These are phyloP conservation scores for Boletus subparvulus DNA, from an alignment of 768 basidiomycete genomes.

Conservation along the genomic window DNA sequence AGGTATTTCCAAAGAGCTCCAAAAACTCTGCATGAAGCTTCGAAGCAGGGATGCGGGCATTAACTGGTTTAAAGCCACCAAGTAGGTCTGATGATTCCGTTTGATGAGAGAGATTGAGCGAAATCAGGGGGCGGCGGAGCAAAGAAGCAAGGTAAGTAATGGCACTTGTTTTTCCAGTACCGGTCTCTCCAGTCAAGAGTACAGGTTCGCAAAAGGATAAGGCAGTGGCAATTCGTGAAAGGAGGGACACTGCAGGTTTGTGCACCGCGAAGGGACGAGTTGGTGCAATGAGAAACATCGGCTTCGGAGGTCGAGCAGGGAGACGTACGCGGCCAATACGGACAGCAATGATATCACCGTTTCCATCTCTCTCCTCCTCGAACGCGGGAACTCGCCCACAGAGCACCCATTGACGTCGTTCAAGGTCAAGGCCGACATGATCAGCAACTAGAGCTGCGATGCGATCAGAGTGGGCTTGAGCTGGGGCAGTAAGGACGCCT, in stretches of 20 bases:
- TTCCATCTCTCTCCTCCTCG: slow-evolving; percentile 63
- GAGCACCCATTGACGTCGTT: slow-evolving; percentile 71
- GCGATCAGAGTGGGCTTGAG: slow-evolving; percentile 47
- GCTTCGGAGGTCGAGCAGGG: slow-evolving; percentile 41
- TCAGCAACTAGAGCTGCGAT: slow-evolving; percentile 57
- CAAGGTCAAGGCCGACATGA: slow-evolving; percentile 64
- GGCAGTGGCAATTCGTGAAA: slow-evolving; percentile 77
- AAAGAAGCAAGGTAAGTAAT: slow-evolving; percentile 83
- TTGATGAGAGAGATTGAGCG: slow-evolving; percentile 93
- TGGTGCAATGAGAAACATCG: slow-evolving; percentile 31
- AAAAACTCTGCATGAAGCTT: slow-evolving; percentile 71
- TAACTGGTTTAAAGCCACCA: slow-evolving; percentile 95
- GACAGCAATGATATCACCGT: slow-evolving; percentile 58
- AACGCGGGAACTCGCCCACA: slow-evolving; percentile 64
- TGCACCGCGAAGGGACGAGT: slow-evolving; percentile 84
- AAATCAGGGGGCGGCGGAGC: slow-evolving; percentile 74
- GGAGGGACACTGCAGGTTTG: slow-evolving; percentile 72
- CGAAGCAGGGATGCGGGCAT: slow-evolving; percentile 75
- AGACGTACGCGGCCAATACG: slow-evolving; percentile 65
- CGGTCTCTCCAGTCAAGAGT: slow-evolving; percentile 94
- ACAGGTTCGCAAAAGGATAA: slow-evolving; percentile 77
- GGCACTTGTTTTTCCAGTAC: slow-evolving; percentile 97
- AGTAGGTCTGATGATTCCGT: slow-evolving; percentile 93
- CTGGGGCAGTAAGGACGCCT: slow-evolving; percentile 50
- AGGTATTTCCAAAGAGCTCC: slow-evolving; percentile 79